phyloP scores from a whole-genome alignment of 139 green algal genomes.

The Chlamydomonas schloesseri region DNA sequence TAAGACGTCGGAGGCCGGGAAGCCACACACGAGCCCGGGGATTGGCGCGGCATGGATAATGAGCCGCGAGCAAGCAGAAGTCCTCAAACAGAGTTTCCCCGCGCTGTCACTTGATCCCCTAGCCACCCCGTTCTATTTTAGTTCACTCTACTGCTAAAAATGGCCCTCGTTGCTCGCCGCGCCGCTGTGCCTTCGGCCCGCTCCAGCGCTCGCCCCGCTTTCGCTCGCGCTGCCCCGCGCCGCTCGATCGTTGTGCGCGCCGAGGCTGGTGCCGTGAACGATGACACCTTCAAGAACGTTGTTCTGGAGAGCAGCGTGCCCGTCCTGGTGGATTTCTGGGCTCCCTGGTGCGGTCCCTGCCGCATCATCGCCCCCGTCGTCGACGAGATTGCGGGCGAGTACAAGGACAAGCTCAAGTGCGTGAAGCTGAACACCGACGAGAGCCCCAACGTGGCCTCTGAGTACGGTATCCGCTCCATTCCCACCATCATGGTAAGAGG shows the following conservation, averaged over 20 bases:
- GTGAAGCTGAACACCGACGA: conserved; percentile 97
- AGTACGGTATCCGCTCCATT: conserved; percentile 97
- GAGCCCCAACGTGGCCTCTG: conserved; percentile 90
- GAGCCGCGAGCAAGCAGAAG: no score
- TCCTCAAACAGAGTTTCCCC: no score
- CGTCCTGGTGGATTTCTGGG: conserved; percentile 97
- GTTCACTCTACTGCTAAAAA: not conserved
- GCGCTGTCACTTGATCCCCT: no score
- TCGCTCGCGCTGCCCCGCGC: not conserved
- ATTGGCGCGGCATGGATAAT: no score
- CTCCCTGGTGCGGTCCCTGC: conserved; percentile 93
- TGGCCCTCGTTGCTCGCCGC: conserved; percentile 28
- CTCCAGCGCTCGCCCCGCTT: not conserved
- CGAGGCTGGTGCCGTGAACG: conserved; percentile 80
- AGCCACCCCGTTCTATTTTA: not conserved
- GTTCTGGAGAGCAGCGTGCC: conserved; percentile 89
- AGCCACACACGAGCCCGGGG: no score
- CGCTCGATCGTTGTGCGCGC: conserved; percentile 29
- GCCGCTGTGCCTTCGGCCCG: not conserved
- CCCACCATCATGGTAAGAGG: conserved; percentile 91
- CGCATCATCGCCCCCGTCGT: conserved; percentile 94
- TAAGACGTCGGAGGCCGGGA: no score
- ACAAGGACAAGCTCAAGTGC: conserved; percentile 80
- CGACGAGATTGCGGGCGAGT: conserved; percentile 89
- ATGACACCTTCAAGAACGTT: conserved; percentile 86